Evolutionary conservation across 805 yeast species (phyloP).

Genomic region (Lachancea dasiensis): DNA sequence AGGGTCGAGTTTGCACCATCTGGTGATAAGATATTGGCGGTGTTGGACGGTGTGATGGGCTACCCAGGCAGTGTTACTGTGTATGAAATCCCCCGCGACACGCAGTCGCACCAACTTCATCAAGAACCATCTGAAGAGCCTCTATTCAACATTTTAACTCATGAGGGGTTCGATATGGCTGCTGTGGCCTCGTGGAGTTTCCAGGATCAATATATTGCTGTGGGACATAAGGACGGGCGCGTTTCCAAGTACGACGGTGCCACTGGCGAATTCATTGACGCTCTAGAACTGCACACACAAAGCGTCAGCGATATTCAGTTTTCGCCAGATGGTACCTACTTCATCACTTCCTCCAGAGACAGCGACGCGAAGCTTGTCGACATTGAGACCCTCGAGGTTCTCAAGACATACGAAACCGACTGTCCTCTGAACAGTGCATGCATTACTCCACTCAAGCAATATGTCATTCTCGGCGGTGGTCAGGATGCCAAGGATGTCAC

Average conservation of each 20-base stretch:
- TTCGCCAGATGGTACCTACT: conserved; percentile 78
- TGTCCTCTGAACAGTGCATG: conserved; percentile 95
- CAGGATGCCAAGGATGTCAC: conserved; percentile 98
- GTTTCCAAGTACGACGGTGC: conserved; percentile 72
- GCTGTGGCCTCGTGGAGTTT: conserved; percentile 86
- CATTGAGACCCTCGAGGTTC: conserved; percentile 62
- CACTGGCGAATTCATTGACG: conserved; percentile 59
- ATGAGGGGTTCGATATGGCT: conserved; percentile 54
- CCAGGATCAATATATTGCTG: conserved; percentile 65
- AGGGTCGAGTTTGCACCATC: conserved; percentile 81
- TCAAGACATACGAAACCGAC: conserved; percentile 77
- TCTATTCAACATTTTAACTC: conserved; percentile 51
- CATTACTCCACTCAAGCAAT: conserved; percentile 88
- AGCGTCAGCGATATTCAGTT: conserved; percentile 86
- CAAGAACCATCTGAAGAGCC: conserved; percentile 46
- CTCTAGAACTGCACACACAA: conserved; percentile 66
- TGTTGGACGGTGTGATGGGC: conserved; percentile 92
- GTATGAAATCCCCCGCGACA: conserved; percentile 51
- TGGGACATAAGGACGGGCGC: conserved; percentile 84
- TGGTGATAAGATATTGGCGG: conserved; percentile 59
- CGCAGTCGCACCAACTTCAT: conserved; percentile 20
- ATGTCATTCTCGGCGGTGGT: conserved; percentile 95
- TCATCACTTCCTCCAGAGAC: conserved; percentile 90
- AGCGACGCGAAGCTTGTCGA: conserved; percentile 74
- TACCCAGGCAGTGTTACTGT: conserved; percentile 69